Conservation (phyloP, 495 filamentous ascomycete species). For the Platismatia glauca region DNA sequence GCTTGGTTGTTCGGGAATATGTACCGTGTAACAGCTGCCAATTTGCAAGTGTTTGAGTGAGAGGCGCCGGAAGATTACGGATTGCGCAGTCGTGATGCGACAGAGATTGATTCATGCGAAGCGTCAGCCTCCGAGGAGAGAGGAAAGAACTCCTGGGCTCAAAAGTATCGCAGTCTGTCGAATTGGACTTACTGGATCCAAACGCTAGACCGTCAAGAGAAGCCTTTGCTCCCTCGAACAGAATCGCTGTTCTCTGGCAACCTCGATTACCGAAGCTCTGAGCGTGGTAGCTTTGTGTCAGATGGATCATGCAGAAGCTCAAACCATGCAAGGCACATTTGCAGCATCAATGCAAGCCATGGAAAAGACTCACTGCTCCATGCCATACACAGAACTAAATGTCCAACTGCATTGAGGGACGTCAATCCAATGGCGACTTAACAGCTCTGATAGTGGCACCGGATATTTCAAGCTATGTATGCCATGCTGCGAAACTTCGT, state of each 20-base stretch:
- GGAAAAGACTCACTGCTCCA: neutral
- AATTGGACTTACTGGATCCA: neutral
- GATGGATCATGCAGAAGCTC: neutral
- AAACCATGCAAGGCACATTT: neutral
- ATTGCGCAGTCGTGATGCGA: neutral
- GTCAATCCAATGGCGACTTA: neutral
- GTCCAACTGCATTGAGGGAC: neutral
- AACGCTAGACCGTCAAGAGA: neutral
- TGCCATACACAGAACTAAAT: neutral
- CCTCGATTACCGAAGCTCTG: neutral
- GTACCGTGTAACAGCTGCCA: neutral
- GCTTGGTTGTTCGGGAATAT: neutral
- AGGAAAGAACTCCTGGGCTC: neutral
- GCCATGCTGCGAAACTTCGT: neutral
- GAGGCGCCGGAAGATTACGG: neutral
- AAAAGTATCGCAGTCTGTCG: neutral
- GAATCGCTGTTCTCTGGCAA: neutral
- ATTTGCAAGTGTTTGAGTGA: neutral
- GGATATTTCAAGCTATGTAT: neutral
- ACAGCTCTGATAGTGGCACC: neutral
- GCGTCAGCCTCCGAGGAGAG: neutral
- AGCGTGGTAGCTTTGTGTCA: neutral
- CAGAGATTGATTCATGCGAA: neutral
- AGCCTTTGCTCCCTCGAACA: neutral
- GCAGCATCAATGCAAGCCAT: neutral